Evolutionary conservation across 176 grass and related monocot species (phyloP).

Genomic region (Juncus effusus): DNA sequence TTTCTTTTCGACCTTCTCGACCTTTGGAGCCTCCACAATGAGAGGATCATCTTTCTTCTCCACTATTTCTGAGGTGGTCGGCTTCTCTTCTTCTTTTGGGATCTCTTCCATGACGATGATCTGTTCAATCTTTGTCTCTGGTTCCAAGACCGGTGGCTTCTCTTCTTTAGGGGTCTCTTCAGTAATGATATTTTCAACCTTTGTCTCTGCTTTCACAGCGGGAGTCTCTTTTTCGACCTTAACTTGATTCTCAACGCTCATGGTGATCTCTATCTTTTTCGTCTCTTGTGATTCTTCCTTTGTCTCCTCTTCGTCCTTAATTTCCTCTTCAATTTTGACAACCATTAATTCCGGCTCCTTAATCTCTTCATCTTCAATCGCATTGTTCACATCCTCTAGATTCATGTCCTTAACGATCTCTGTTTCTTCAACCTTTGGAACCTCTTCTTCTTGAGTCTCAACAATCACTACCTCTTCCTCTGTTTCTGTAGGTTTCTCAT

Average conservation of each 20-base stretch:
- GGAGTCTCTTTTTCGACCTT: conserved; percentile 12
- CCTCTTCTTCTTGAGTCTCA: conserved; percentile 21
- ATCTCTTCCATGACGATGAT: neutral
- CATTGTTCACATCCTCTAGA: neutral
- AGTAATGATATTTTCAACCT: neutral
- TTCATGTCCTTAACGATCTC: conserved; percentile 7
- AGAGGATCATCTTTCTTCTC: conserved; percentile 25
- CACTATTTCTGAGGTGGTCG: neutral
- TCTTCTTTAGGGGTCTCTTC: conserved; percentile 55
- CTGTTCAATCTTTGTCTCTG: neutral
- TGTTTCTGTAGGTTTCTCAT: conserved; percentile 9
- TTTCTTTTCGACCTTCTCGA: neutral
- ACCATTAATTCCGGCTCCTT: conserved; percentile 12
- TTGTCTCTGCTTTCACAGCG: conserved; percentile 5
- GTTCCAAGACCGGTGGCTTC: conserved; percentile 4
- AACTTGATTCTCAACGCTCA: conserved; percentile 2
- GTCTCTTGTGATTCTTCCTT: conserved; percentile 14
- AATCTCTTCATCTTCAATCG: neutral
- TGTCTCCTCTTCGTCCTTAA: neutral
- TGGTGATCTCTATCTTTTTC: conserved; percentile 4
- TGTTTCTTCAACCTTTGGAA: neutral
- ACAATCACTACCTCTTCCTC: conserved; percentile 11
- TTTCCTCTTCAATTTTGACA: neutral
- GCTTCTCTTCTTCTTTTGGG: conserved; percentile 11
- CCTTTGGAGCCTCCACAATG: conserved; percentile 29